phyloP scores from a whole-genome alignment of 1,284 basidiomycete genomes.

The Mixia osmundae region DNA sequence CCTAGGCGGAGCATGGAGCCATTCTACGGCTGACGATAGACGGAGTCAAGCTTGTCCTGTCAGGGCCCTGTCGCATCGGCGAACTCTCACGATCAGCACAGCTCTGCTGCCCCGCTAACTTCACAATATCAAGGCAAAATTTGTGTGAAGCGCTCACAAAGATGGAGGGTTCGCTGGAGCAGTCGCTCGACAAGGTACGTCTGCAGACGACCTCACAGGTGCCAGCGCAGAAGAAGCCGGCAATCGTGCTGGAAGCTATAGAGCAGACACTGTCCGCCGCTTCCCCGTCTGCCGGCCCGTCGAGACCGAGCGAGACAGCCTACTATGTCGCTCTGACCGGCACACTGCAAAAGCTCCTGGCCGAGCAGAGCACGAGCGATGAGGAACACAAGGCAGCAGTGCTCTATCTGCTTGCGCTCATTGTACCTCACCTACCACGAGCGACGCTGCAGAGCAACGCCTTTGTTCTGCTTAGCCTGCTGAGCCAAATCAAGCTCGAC shows the following conservation, averaged over 20 bases:
- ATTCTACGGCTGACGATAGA: too few relatives aligned
- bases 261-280: slow-evolving; percentile 60
- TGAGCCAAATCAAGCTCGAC: slow-evolving; percentile 17
- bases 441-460: slow-evolving; percentile 23
- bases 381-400: slow-evolving; percentile 60
- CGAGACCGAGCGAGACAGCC: too few relatives aligned
- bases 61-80: too few relatives aligned
- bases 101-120: too few relatives aligned
- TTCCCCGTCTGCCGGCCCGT: too few relatives aligned
- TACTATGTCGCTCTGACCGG: slow-evolving; percentile 67
- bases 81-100: too few relatives aligned
- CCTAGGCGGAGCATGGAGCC: too few relatives aligned
- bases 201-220: slow-evolving; percentile 60
- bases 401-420: slow-evolving; percentile 64
- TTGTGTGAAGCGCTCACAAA: too few relatives aligned
- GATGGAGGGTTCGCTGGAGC: too few relatives aligned
- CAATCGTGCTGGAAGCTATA: slow-evolving; percentile 63
- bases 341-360: slow-evolving; percentile 36
- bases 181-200: slow-evolving; percentile 57
- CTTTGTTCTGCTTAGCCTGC: slow-evolving; percentile 22
- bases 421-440: slow-evolving; percentile 41
- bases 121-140: too few relatives aligned
- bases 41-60: too few relatives aligned
- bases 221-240: slow-evolving; percentile 70
- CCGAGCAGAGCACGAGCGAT: slow-evolving; percentile 32